Percentiles rank a stretch among this genome's conserved stretches.
phyloP scores from a whole-genome alignment of 306 rosid genomes.

The Notholithocarpus densiflorus region DNA sequence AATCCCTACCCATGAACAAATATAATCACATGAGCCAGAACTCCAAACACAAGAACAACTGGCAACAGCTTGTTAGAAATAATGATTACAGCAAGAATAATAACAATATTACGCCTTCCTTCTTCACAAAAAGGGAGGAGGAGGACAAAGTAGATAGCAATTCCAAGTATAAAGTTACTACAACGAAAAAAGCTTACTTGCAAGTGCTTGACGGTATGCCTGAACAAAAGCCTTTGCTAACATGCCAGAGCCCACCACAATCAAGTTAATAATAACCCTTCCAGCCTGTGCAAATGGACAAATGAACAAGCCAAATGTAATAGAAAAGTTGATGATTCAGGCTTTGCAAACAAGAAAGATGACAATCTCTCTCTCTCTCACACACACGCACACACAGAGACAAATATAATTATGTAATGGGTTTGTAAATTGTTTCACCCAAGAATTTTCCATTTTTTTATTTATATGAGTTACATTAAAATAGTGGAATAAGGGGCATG shows the following conservation, averaged over 20 bases:
- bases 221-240: slow-evolving; percentile 73
- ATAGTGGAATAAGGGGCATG: too few relatives aligned
- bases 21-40: background rate
- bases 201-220: slow-evolving; percentile 85
- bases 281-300: slow-evolving; percentile 60
- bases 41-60: background rate
- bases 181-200: slow-evolving; percentile 47
- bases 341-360: background rate
- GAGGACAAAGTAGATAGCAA: background rate
- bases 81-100: background rate
- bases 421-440: background rate
- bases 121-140: too few relatives aligned
- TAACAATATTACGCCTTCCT: background rate
- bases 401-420: background rate
- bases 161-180: background rate
- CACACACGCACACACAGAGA: background rate
- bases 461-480: too few relatives aligned
- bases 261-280: slow-evolving; percentile 72
- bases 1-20: background rate
- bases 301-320: background rate
- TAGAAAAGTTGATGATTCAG: background rate
- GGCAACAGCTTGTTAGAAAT: too few relatives aligned
- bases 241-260: slow-evolving; percentile 77
- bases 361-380: background rate
- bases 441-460: background rate